Percentiles rank a stretch among this genome's conserved stretches.
Evolutionary conservation across 1,139 yeast species (phyloP).

Genomic region (Dujonia santamariae): DNA sequence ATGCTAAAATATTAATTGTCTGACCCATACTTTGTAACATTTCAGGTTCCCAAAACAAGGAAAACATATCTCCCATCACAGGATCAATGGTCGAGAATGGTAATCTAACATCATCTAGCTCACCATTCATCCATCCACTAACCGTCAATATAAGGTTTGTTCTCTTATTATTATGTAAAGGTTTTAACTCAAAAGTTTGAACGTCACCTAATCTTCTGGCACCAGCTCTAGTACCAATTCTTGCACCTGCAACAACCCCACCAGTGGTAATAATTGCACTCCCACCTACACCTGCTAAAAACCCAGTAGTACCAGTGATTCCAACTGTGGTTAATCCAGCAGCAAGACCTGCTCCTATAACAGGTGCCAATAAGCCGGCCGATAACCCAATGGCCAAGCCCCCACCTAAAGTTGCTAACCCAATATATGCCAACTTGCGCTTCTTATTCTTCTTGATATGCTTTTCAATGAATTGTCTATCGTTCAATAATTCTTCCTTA

Average conservation of each 20-base stretch:
- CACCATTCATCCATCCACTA: conserved; percentile 98
- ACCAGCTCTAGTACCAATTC: conserved; percentile 86
- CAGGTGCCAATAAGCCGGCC: conserved; percentile 95
- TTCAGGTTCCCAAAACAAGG: conserved; percentile 96
- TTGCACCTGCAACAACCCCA: conserved; percentile 88
- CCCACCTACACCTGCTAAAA: conserved; percentile 96
- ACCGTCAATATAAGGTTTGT: conserved; percentile 87
- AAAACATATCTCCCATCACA: conserved; percentile 92
- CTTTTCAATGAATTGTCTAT: conserved; percentile 63
- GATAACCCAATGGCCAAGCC: conserved; percentile 91
- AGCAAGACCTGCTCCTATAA: conserved; percentile 96
- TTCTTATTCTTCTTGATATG: conserved; percentile 64
- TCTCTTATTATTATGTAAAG: conserved; percentile 86
- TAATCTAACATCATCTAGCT: conserved; percentile 90
- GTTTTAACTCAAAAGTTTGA: conserved; percentile 88
- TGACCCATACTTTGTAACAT: conserved; percentile 96
- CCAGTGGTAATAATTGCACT: conserved; percentile 91
- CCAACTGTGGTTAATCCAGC: conserved; percentile 97
- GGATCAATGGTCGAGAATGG: conserved; percentile 98
- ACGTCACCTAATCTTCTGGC: conserved; percentile 86
- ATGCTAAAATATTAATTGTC: conserved; percentile 87
- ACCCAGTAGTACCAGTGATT: conserved; percentile 85
- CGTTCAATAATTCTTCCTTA: conserved; percentile 74
- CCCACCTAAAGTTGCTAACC: conserved; percentile 96
- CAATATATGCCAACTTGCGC: conserved; percentile 80